Evolutionary conservation across 176 grass and related monocot genomes (phyloP).

Genomic region (Hyparrhenia diplandra): DNA sequence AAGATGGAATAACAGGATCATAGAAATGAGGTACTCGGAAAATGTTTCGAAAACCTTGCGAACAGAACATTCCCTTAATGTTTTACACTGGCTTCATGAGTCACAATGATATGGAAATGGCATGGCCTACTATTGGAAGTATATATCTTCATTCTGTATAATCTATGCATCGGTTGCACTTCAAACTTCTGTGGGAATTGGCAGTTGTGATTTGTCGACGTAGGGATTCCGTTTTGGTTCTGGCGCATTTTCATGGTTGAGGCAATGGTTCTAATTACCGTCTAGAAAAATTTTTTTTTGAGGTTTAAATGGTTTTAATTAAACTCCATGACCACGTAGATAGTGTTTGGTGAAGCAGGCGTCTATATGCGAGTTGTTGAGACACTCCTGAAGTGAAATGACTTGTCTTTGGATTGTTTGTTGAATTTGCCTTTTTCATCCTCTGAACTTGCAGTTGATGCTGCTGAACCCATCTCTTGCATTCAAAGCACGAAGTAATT

Average conservation of each 20-base stretch:
- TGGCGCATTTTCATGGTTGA: not conserved
- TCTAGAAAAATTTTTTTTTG: too few relatives aligned
- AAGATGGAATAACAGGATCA: slow-evolving; percentile 27
- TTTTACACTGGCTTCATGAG: not conserved
- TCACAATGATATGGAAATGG: not conserved
- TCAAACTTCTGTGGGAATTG: not conserved
- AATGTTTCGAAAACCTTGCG: not conserved
- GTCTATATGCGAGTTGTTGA: too few relatives aligned
- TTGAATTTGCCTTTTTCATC: too few relatives aligned
- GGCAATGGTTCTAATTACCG: not conserved
- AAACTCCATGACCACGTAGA: too few relatives aligned
- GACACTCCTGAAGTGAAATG: too few relatives aligned
- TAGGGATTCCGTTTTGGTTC: not conserved
- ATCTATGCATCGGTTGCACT: not conserved
- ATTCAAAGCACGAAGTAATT: not conserved
- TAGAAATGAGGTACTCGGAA: not conserved
- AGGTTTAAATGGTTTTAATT: too few relatives aligned
- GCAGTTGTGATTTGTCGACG: not conserved
- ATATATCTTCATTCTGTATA: not conserved
- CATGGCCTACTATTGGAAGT: slow-evolving; percentile 4
- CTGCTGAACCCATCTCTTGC: not conserved
- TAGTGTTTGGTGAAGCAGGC: too few relatives aligned
- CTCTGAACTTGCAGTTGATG: too few relatives aligned
- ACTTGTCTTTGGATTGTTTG: too few relatives aligned
- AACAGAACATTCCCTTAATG: slow-evolving; percentile 3